These are phyloP conservation scores for Talinum fruticosum DNA, from an alignment of 148 eudicot genomes.

Conservation along the genomic window DNA sequence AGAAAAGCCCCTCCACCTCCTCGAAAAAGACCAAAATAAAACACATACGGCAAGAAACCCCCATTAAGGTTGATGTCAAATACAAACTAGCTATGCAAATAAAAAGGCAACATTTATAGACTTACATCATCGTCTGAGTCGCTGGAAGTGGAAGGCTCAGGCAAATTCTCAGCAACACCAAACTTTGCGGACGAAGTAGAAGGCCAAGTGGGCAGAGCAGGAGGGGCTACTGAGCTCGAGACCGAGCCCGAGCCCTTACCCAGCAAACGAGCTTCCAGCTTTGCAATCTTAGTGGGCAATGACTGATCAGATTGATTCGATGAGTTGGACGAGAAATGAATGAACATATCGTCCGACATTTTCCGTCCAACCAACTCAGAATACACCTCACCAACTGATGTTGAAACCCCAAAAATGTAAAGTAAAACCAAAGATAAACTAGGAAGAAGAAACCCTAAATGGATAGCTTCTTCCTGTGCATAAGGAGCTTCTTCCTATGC, in stretches of 20 bases:
- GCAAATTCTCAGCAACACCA: constrained; percentile 32
- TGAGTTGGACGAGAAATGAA: constrained; percentile 83
- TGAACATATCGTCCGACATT: constrained; percentile 85
- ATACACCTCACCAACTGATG: background rate
- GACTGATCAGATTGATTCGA: constrained; percentile 92
- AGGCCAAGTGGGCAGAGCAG: constrained; percentile 42
- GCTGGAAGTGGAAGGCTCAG: constrained; percentile 46
- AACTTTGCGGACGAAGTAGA: constrained; percentile 31
- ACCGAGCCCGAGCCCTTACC: constrained; percentile 54
- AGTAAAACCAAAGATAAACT: background rate
- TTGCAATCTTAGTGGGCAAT: constrained; percentile 72
- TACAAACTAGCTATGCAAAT: background rate
- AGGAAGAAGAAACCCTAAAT: constrained; percentile 21
- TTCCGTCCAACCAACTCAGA: constrained; percentile 15
- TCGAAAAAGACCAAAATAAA: background rate
- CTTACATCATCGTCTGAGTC: constrained; percentile 89
- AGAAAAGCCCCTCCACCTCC: background rate
- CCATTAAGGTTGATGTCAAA: background rate
- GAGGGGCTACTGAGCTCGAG: constrained; percentile 34
- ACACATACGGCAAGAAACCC: background rate
- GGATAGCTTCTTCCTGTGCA: constrained; percentile 11
- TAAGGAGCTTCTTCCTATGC: no score
- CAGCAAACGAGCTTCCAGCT: constrained; percentile 92
- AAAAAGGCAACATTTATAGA: background rate
- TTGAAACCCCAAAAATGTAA: background rate